A percentile compares a stretch with the other conserved stretches of the same genome.
Conservation (phyloP, 1,284 basidiomycete genomes). For the Tausonia pullulans region DNA sequence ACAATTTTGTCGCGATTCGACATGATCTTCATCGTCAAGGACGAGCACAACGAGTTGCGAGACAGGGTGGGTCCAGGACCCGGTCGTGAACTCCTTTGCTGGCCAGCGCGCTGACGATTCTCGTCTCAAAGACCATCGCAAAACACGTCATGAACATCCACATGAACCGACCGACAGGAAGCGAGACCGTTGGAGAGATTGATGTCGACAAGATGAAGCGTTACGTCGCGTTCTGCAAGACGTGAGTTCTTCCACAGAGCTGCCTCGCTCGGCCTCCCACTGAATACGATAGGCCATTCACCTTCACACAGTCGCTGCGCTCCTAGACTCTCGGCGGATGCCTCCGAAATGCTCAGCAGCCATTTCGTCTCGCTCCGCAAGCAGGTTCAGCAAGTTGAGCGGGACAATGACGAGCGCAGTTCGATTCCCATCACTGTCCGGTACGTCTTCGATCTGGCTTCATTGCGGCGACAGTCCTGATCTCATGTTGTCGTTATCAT, state of each 20-base stretch:
- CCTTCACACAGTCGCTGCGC: conserved; percentile 67
- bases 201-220: conserved; percentile 98
- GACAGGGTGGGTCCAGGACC: conserved; percentile 53
- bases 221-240: conserved; percentile 92
- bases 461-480: neutral
- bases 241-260: conserved; percentile 40
- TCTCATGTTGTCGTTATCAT: conserved; percentile 11
- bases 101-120: neutral
- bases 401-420: conserved; percentile 92
- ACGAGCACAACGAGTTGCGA: conserved; percentile 90
- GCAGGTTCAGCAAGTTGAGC: conserved; percentile 91
- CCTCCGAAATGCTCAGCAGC: conserved; percentile 91
- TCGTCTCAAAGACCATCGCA: conserved; percentile 65
- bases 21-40: conserved; percentile 99
- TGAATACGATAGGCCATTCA: neutral
- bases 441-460: conserved; percentile 39
- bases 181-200: conserved; percentile 75
- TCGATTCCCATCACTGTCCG: conserved; percentile 97
- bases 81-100: neutral
- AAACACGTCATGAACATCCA: conserved; percentile 98
- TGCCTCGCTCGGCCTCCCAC: neutral
- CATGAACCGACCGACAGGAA: conserved; percentile 74
- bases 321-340: conserved; percentile 80
- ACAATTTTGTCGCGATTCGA: conserved; percentile 98
- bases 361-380: conserved; percentile 93